Percentiles rank a stretch among this genome's conserved stretches.
Evolutionary conservation across 2,329 filamentous ascomycete genomes (phyloP).

Genomic region (Pseudogymnoascus sp.): DNA sequence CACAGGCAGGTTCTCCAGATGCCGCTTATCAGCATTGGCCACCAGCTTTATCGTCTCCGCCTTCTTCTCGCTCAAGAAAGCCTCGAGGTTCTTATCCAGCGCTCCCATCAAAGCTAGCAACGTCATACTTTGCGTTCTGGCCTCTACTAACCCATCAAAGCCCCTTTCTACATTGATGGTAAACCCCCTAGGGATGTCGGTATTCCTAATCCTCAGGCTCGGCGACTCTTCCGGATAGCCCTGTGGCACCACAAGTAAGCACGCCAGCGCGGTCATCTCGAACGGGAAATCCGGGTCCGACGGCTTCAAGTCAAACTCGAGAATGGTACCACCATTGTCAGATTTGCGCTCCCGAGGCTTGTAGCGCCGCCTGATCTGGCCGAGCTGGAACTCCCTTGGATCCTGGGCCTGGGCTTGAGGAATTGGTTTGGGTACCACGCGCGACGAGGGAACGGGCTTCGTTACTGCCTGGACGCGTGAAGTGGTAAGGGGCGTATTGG

Average conservation of each 20-base stretch:
- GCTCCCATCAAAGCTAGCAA: slow-evolving; percentile 60
- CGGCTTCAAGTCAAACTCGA: slow-evolving; percentile 60
- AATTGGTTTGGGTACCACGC: slow-evolving; percentile 57
- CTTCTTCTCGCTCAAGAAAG: slow-evolving; percentile 61
- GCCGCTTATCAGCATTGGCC: slow-evolving; percentile 27
- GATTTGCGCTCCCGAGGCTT: slow-evolving; percentile 32
- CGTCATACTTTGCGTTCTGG: slow-evolving; percentile 47
- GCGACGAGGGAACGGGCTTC: slow-evolving; percentile 30
- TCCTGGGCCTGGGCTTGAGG: slow-evolving; percentile 57
- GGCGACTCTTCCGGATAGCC: slow-evolving; percentile 55
- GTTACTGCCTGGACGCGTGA: slow-evolving; percentile 25
- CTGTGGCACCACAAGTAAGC: slow-evolving; percentile 56
- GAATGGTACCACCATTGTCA: slow-evolving; percentile 42
- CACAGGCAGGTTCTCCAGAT: slow-evolving; percentile 23
- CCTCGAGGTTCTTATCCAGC: slow-evolving; percentile 66
- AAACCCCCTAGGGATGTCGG: slow-evolving; percentile 64
- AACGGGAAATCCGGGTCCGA: slow-evolving; percentile 82
- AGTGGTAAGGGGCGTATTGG: slow-evolving; percentile 10
- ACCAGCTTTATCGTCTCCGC: slow-evolving; percentile 63
- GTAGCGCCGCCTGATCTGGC: slow-evolving; percentile 64
- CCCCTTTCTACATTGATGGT: slow-evolving; percentile 70
- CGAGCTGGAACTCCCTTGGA: slow-evolving; percentile 66
- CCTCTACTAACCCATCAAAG: slow-evolving; percentile 54
- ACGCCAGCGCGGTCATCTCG: slow-evolving; percentile 62
- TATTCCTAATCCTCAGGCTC: slow-evolving; percentile 56